Conservation (phyloP, 495 filamentous ascomycete species). For the Jackrogersella minutella region DNA sequence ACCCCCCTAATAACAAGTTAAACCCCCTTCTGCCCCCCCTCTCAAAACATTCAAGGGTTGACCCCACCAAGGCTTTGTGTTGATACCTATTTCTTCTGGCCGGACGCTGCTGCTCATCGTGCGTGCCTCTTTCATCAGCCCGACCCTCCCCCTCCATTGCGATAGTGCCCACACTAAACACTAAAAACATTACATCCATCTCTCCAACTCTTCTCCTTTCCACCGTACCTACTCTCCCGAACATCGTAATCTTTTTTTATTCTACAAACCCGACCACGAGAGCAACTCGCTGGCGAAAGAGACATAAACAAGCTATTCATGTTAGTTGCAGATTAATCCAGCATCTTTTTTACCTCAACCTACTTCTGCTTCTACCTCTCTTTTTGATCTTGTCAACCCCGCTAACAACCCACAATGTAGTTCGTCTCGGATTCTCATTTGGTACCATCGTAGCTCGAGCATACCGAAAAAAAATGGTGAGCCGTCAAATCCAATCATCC, state of each 20-base stretch:
- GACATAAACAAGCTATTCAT: constrained; percentile 10
- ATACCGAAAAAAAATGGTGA: constrained; percentile 40
- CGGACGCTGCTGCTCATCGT: constrained; percentile 25
- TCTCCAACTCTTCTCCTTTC: constrained; percentile 36
- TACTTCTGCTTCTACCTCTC: constrained; percentile 7
- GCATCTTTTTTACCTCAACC: not conserved
- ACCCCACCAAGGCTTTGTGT: constrained; percentile 42
- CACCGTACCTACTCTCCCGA: constrained; percentile 26
- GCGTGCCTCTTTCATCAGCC: constrained; percentile 35
- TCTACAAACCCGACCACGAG: constrained; percentile 13
- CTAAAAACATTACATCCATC: constrained; percentile 41
- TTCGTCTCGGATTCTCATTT: constrained; percentile 38
- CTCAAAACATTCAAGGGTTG: constrained; percentile 27
- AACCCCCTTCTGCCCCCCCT: not conserved
- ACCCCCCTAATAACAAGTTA: not conserved
- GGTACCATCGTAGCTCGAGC: constrained; percentile 37
- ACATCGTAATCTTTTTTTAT: constrained; percentile 20
- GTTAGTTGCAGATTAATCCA: constrained; percentile 33
- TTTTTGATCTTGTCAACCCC: constrained; percentile 34
- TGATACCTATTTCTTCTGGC: too few species aligned
- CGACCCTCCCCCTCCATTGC: constrained; percentile 50
- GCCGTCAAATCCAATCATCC: constrained; percentile 30
- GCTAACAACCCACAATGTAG: constrained; percentile 41
- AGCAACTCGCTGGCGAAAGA: constrained; percentile 14
- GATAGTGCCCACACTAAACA: constrained; percentile 46